Evolutionary conservation across 2,329 filamentous ascomycete species (phyloP).

Genomic region (Chaetomiaceae sp.): DNA sequence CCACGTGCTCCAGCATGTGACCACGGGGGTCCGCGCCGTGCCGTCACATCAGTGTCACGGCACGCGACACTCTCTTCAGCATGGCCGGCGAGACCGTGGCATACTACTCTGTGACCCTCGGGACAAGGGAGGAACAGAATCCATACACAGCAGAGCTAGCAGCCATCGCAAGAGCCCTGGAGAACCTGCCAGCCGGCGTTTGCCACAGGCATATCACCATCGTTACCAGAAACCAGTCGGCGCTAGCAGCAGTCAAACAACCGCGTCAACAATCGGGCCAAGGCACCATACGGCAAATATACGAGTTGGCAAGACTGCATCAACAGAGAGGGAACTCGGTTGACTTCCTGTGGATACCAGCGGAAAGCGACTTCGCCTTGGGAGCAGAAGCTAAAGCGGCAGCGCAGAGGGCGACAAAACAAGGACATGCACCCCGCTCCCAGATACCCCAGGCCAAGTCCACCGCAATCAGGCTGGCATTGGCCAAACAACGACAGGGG

Average conservation of each 20-base stretch:
- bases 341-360: slow-evolving; percentile 9
- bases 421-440: neutral
- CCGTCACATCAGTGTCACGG: too few species aligned
- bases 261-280: too few species aligned
- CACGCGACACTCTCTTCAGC: too few species aligned
- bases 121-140: slow-evolving; percentile 15
- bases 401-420: slow-evolving; percentile 10
- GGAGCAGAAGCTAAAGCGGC: slow-evolving; percentile 9
- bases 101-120: slow-evolving; percentile 10
- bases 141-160: slow-evolving; percentile 16
- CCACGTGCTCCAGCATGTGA: too few species aligned
- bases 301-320: too few species aligned
- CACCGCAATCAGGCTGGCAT: too few species aligned
- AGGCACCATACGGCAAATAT: too few species aligned
- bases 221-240: slow-evolving; percentile 8
- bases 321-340: too few species aligned
- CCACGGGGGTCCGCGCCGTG: too few species aligned
- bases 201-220: neutral
- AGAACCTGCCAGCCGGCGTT: slow-evolving; percentile 7
- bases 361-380: slow-evolving; percentile 8
- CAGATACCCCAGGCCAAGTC: neutral
- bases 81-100: slow-evolving; percentile 2
- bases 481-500: too few species aligned
- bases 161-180: slow-evolving; percentile 9
- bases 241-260: slow-evolving; percentile 7